Evolutionary conservation across 768 basidiomycete species (phyloP), one percentile per base, ranked within the genome.

Genomic region (Pisolithus albus): DNA sequence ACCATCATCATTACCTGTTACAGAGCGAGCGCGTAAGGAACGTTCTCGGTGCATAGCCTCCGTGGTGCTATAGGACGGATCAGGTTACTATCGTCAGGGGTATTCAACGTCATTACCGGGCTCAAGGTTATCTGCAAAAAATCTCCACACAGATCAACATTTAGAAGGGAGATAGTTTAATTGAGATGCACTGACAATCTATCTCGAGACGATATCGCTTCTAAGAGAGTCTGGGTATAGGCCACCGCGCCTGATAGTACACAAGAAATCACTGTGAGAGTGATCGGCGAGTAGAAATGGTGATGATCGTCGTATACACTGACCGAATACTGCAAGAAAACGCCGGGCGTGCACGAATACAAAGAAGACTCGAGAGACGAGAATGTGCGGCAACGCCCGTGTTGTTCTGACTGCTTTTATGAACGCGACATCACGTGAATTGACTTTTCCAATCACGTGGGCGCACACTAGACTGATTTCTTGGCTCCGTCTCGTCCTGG

Each of bases 341-440:
- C 51, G 49, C 46, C 34, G 49, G 47, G 59, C 51, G 54, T 41
- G 52, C 32, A 49, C 55, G 39, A 41, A 49, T 46, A 58, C 53
- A 39, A 61, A 55, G 42, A 60, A 24, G 58, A 65, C 56, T 54
- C 10, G 40, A 59, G 30, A 59, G 66, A 55, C 60, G 66, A 53
- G 64, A 64, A 42, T 61, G 61, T 49, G 50, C 62, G 56, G 68
- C 64, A 57, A 61, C 52, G 42, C 58, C 59, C 36, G 32, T 11
- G 7, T 18, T 7, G 28, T 13, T 10, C 26, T 44, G 47, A 43
- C 49, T 53, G 42, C 56, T 61, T 67, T 62, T 67, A 69, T 63
- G 37, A 19, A 51, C 66, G 66, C 57, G 66, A 61, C 50, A 40
- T 65, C 64, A 65, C 64, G 65, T 65, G 64, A 19, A 8, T 52